Percentiles rank a stretch among this genome's conserved stretches.
These are phyloP conservation scores for Mycena belliarum DNA, from an alignment of 768 basidiomycete species.

Conservation along the genomic window DNA sequence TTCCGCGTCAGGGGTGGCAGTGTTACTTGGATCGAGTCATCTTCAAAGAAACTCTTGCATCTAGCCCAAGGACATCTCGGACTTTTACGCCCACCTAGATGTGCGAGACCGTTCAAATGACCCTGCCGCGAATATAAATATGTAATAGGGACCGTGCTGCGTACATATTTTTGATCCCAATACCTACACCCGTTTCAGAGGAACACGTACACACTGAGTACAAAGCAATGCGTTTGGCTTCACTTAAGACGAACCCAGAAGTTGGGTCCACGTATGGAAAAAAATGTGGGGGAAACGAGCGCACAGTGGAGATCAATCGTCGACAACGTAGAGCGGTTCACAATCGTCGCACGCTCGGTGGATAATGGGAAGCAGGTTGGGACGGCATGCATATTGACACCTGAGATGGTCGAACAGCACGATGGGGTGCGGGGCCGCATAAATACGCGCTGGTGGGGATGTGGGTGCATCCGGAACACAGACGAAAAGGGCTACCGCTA, in stretches of 20 bases:
- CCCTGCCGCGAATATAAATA: too few species aligned
- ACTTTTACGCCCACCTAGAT: too few species aligned
- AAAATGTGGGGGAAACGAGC: constrained; percentile 25
- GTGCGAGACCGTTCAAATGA: too few species aligned
- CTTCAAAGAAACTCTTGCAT: too few species aligned
- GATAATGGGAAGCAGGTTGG: constrained; percentile 19
- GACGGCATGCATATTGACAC: constrained; percentile 21
- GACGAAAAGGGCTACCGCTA: constrained; percentile 19
- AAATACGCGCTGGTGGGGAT: constrained; percentile 22
- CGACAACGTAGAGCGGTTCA: constrained; percentile 23
- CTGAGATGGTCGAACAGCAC: constrained; percentile 12
- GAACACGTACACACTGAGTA: constrained; percentile 24
- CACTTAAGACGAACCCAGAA: constrained; percentile 30
- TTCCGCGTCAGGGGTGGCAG: too few species aligned
- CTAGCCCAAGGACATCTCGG: too few species aligned
- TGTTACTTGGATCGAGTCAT: too few species aligned
- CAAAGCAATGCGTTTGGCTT: constrained; percentile 27
- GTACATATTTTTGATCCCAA: constrained; percentile 9
- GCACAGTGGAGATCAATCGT: constrained; percentile 29
- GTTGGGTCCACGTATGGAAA: constrained; percentile 29
- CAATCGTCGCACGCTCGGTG: constrained; percentile 21
- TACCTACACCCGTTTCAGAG: constrained; percentile 24
- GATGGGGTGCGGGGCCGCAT: background rate
- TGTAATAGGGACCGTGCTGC: background rate
- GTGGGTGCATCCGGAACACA: constrained; percentile 28